phyloP scores from a whole-genome alignment of 2,329 filamentous ascomycete species.

The Chaetomiaceae sp. region DNA sequence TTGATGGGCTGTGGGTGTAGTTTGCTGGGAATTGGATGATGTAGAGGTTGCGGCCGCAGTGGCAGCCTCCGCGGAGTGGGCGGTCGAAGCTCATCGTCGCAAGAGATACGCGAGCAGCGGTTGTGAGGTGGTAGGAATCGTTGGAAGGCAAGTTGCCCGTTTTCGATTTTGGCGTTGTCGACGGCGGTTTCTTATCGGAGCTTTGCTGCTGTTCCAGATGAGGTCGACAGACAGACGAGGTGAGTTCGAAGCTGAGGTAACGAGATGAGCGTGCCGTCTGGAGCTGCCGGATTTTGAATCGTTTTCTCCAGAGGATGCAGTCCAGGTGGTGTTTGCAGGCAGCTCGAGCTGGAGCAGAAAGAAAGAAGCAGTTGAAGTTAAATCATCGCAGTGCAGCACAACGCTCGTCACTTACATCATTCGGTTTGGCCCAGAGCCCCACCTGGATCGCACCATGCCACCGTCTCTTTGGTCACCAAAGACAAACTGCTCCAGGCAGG shows the following conservation, averaged over 20 bases:
- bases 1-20: conserved; percentile 35
- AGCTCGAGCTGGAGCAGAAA: neutral
- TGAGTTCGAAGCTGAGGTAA: too few relatives aligned
- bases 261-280: too few relatives aligned
- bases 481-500: conserved; percentile 3
- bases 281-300: too few relatives aligned
- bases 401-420: conserved; percentile 12
- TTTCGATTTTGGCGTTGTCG: too few relatives aligned
- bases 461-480: neutral
- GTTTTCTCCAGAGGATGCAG: neutral
- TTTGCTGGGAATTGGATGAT: conserved; percentile 63
- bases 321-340: too few relatives aligned
- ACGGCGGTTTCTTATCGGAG: too few relatives aligned
- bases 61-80: conserved; percentile 70
- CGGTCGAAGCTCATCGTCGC: conserved; percentile 43
- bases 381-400: too few relatives aligned
- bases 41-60: conserved; percentile 83
- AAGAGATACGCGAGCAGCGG: neutral
- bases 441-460: neutral
- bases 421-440: neutral
- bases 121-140: neutral
- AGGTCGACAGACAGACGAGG: too few relatives aligned
- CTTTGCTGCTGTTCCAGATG: too few relatives aligned
- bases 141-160: too few relatives aligned
- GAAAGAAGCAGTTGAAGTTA: neutral